Conservation (phyloP, 345 rosid genomes). For the Eucalyptus tenuipes region DNA sequence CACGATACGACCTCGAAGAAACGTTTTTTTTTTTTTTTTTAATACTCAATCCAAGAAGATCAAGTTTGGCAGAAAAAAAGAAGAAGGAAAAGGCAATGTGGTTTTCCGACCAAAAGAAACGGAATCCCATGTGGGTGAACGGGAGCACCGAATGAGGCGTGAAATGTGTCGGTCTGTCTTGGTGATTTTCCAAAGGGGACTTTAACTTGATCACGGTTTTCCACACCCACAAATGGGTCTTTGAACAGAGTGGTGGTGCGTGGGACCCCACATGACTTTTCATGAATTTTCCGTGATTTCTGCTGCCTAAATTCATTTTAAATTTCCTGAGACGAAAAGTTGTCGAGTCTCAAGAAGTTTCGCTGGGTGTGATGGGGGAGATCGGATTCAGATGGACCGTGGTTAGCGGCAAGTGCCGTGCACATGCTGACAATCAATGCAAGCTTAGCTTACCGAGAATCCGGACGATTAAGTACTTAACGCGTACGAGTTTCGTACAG, state of each 20-base stretch:
- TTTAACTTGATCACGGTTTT: neutral
- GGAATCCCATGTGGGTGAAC: neutral
- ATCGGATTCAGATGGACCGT: neutral
- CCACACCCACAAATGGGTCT: neutral
- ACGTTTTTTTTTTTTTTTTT: neutral
- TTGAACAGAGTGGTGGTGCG: neutral
- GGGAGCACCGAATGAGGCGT: conserved; percentile 1
- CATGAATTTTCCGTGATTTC: neutral
- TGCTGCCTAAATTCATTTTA: neutral
- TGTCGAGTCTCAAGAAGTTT: neutral
- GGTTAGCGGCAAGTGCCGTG: neutral
- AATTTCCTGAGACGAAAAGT: neutral
- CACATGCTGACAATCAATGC: neutral
- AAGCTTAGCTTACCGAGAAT: neutral
- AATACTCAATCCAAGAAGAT: neutral
- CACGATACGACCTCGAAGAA: neutral
- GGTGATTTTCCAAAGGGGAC: neutral
- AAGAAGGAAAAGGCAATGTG: neutral
- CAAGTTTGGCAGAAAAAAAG: neutral
- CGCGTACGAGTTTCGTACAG: neutral
- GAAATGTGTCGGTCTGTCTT: conserved; percentile 8
- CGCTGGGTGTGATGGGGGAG: neutral
- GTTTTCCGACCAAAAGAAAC: neutral
- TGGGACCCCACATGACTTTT: neutral
- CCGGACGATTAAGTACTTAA: neutral